phyloP scores from a whole-genome alignment of 2,329 filamentous ascomycete species.

The Ceratocystis cacaofunesta region DNA sequence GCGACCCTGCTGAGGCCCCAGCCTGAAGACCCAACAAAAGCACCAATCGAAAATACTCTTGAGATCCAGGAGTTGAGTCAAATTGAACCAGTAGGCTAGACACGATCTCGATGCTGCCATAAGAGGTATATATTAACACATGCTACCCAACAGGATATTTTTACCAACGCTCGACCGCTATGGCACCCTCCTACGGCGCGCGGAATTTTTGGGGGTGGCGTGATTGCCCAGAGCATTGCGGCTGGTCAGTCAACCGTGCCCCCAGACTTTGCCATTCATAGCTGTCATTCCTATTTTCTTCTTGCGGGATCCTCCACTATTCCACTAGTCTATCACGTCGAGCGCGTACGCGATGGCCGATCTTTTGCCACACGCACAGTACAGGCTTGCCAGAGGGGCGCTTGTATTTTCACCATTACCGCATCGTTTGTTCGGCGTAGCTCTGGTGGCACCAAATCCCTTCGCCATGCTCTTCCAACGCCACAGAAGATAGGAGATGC shows the following conservation, averaged over 20 bases:
- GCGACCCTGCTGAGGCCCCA: conserved; percentile 50
- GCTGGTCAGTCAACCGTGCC: conserved; percentile 82
- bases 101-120: background rate
- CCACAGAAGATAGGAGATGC: conserved; percentile 30
- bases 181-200: conserved; percentile 89
- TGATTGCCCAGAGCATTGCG: conserved; percentile 81
- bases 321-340: conserved; percentile 88
- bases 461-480: conserved; percentile 52
- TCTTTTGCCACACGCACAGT: conserved; percentile 88
- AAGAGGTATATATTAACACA: background rate
- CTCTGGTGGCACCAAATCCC: conserved; percentile 34
- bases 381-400: conserved; percentile 79
- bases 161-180: conserved; percentile 80
- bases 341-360: conserved; percentile 77
- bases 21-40: conserved; percentile 54
- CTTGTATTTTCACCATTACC: conserved; percentile 89
- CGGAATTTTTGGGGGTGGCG: conserved; percentile 83
- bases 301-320: conserved; percentile 73
- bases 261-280: conserved; percentile 67
- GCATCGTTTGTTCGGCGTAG: conserved; percentile 68
- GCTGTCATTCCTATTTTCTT: conserved; percentile 98
- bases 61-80: conserved; percentile 68
- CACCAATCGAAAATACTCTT: conserved; percentile 76
- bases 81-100: conserved; percentile 48
- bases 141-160: conserved; percentile 51